Conservation (phyloP, 768 basidiomycete species). For the Rhizopogon sp. region DNA sequence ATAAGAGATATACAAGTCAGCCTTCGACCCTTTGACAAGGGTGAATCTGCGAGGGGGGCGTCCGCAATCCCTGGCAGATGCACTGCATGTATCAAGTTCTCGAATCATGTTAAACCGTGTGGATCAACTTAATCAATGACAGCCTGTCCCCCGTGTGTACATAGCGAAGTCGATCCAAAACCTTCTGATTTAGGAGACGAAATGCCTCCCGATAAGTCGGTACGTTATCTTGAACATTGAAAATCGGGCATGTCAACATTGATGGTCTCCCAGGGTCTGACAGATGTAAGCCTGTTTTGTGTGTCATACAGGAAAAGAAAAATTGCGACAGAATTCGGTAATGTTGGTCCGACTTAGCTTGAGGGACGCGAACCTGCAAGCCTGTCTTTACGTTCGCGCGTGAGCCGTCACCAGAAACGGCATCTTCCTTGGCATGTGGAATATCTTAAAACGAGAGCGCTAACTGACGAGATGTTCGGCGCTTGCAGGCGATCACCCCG, state of each 20-base stretch:
- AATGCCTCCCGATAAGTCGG: conserved; percentile 1
- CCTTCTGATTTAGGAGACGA: not conserved
- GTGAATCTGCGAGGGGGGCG: not conserved
- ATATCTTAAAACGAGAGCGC: not conserved
- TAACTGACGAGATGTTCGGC: not conserved
- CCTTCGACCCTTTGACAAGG: not conserved
- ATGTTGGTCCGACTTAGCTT: too few relatives aligned
- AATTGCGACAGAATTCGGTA: too few relatives aligned
- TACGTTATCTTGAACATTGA: not conserved
- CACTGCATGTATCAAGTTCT: not conserved
- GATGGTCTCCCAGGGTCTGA: not conserved
- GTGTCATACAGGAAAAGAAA: too few relatives aligned
- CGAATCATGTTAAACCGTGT: conserved; percentile 6
- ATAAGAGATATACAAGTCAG: not conserved
- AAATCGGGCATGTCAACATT: not conserved
- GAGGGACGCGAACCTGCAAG: too few relatives aligned
- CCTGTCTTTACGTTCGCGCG: not conserved
- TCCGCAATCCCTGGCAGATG: not conserved
- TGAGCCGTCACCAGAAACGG: not conserved
- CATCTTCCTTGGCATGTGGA: not conserved
- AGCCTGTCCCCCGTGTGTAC: conserved; percentile 2
- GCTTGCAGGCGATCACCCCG: not conserved
- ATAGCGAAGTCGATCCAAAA: conserved; percentile 6
- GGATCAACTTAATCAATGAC: not conserved
- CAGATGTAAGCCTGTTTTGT: not conserved